Conservation (phyloP, 768 basidiomycete genomes). For the Boletus eberwhitei region DNA sequence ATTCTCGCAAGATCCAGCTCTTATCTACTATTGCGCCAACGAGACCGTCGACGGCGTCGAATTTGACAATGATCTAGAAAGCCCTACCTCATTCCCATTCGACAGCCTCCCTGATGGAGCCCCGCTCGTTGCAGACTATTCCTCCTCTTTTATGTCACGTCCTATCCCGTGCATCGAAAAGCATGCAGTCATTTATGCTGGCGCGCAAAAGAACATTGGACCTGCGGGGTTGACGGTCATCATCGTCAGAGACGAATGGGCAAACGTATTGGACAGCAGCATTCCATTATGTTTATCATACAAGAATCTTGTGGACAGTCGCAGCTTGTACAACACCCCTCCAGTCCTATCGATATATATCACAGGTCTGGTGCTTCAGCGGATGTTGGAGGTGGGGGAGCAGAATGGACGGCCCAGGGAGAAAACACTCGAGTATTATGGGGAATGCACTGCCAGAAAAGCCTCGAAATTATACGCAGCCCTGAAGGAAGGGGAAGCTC, state of each 20-base stretch:
- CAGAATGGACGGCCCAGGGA: constrained; percentile 27
- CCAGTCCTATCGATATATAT: constrained; percentile 91
- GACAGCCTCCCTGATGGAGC: constrained; percentile 54
- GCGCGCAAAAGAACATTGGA: constrained; percentile 97
- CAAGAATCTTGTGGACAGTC: constrained; percentile 73
- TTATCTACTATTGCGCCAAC: constrained; percentile 99
- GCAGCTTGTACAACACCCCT: constrained; percentile 90
- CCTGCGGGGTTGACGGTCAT: constrained; percentile 91
- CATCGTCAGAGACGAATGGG: constrained; percentile 92
- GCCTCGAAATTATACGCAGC: constrained; percentile 71
- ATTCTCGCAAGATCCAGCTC: constrained; percentile 78
- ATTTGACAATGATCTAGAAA: constrained; percentile 59
- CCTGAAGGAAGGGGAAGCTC: constrained; percentile 65
- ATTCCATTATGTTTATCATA: constrained; percentile 81
- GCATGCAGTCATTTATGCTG: constrained; percentile 94
- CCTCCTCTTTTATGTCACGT: constrained; percentile 94
- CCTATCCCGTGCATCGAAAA: constrained; percentile 84
- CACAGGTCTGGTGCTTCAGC: constrained; percentile 75
- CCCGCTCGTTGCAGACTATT: constrained; percentile 95
- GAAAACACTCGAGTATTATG: constrained; percentile 66
- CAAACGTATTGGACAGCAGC: constrained; percentile 63
- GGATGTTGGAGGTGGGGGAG: constrained; percentile 44
- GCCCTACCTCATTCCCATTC: constrained; percentile 77
- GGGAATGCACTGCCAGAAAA: constrained; percentile 67
- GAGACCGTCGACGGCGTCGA: constrained; percentile 97